Evolutionary conservation across 306 rosid genomes (phyloP).

Genomic region (Calophaca sinica): DNA sequence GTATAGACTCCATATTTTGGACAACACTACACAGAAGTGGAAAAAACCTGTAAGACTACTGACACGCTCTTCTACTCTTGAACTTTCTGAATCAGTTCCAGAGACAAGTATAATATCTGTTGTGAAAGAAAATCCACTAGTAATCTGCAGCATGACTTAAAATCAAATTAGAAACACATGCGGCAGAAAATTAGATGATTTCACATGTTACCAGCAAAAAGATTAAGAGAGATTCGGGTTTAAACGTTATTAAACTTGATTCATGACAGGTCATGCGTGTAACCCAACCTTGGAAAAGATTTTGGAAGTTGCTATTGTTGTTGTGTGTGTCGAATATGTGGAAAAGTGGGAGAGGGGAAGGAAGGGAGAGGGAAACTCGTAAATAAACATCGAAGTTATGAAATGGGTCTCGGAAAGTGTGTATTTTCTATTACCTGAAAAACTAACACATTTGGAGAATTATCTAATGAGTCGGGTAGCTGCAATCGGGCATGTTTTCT

Average conservation of each 20-base stretch:
- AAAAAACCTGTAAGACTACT: conserved; percentile 76
- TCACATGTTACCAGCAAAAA: conserved; percentile 1
- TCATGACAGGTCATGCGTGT: not conserved
- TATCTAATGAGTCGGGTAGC: conserved; percentile 75
- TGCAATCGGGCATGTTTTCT: conserved; percentile 63
- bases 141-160: conserved; percentile 60
- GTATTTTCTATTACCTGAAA: conserved; percentile 72
- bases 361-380: not conserved
- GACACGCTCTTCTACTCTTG: conserved; percentile 68
- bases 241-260: no score
- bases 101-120: conserved; percentile 77
- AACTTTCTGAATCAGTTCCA: conserved; percentile 61
- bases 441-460: conserved; percentile 75
- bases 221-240: not conserved
- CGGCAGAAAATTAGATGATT: conserved; percentile 13
- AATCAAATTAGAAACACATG: conserved; percentile 16
- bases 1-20: conserved; percentile 33
- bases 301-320: not conserved
- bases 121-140: conserved; percentile 74
- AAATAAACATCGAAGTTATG: conserved; percentile 3
- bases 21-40: conserved; percentile 4
- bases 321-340: not conserved
- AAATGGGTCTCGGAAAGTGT: conserved; percentile 24
- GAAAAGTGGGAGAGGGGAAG: not conserved
- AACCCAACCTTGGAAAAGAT: not conserved